phyloP scores from a whole-genome alignment of 2,329 filamentous ascomycete species.

The Xylariaceae sp. region DNA sequence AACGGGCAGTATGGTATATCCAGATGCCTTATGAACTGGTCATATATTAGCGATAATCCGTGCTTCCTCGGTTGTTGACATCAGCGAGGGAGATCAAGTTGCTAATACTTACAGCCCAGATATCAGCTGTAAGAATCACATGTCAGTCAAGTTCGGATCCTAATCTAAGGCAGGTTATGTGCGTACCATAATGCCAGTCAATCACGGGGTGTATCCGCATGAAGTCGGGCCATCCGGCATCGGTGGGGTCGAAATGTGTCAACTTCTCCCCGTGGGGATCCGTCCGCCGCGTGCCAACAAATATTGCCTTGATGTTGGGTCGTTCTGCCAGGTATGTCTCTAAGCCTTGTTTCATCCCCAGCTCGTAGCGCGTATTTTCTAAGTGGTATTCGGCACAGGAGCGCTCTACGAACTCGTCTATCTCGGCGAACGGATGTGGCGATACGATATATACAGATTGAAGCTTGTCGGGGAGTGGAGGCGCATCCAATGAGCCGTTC shows the following conservation, averaged over 20 bases:
- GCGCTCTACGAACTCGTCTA: conserved; percentile 76
- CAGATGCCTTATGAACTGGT: conserved; percentile 74
- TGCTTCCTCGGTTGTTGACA: neutral
- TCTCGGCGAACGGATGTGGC: conserved; percentile 76
- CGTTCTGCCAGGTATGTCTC: conserved; percentile 69
- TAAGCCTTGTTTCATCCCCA: conserved; percentile 76
- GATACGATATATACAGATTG: conserved; percentile 89
- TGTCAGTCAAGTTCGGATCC: neutral
- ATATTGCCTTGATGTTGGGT: conserved; percentile 69
- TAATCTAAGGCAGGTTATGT: neutral
- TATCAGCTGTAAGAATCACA: conserved; percentile 12
- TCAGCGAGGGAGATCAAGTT: neutral
- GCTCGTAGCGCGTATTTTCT: conserved; percentile 67
- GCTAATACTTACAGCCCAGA: conserved; percentile 16
- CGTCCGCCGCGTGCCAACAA: conserved; percentile 84
- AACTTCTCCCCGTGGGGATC: conserved; percentile 84
- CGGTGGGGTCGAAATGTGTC: conserved; percentile 82
- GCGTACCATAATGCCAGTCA: conserved; percentile 78
- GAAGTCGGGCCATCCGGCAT: conserved; percentile 85
- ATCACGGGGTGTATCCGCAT: conserved; percentile 94
- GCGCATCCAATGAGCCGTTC: conserved; percentile 15
- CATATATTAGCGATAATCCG: conserved; percentile 9
- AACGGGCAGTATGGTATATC: conserved; percentile 80
- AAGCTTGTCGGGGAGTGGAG: conserved; percentile 46
- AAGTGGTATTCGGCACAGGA: conserved; percentile 71